These are phyloP conservation scores for Vicia villosa DNA, from an alignment of 306 rosid species.

Conservation along the genomic window DNA sequence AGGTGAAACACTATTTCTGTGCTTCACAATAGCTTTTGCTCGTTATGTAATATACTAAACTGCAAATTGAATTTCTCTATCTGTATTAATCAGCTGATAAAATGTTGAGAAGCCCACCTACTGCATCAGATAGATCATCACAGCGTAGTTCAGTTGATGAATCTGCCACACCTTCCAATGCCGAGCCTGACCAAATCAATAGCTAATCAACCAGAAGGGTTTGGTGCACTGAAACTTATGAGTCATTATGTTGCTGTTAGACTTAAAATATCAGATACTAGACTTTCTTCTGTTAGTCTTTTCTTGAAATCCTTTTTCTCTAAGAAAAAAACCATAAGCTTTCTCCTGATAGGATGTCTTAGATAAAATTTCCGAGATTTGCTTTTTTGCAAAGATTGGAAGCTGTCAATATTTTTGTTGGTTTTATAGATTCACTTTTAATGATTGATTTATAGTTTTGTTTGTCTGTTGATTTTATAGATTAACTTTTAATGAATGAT, in stretches of 20 bases:
- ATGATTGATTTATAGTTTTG: background rate
- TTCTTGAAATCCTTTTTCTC: background rate
- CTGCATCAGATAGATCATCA: constrained; percentile 41
- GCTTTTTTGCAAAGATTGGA: constrained; percentile 10
- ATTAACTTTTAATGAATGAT: background rate
- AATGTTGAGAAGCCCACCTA: constrained; percentile 36
- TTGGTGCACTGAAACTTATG: background rate
- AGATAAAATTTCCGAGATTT: constrained; percentile 6
- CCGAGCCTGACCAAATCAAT: constrained; percentile 46
- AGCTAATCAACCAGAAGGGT: constrained; percentile 24
- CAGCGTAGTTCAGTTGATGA: constrained; percentile 50
- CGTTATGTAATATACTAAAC: constrained; percentile 2
- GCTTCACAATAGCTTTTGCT: background rate
- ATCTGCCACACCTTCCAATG: constrained; percentile 34
- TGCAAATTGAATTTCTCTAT: constrained; percentile 10
- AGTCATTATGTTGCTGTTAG: constrained; percentile 3
- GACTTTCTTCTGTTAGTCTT: background rate
- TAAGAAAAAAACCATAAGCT: background rate
- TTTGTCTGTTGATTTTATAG: background rate
- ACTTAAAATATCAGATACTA: background rate
- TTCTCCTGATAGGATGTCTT: constrained; percentile 13
- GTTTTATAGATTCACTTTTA: constrained; percentile 11
- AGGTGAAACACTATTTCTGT: constrained; percentile 52
- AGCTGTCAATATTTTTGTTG: constrained; percentile 25
- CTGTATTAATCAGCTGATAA: constrained; percentile 42